Base-by-base conservation (phyloP, 1,284 basidiomycete species). In the Neotropicomus parvogracilis region DNA sequence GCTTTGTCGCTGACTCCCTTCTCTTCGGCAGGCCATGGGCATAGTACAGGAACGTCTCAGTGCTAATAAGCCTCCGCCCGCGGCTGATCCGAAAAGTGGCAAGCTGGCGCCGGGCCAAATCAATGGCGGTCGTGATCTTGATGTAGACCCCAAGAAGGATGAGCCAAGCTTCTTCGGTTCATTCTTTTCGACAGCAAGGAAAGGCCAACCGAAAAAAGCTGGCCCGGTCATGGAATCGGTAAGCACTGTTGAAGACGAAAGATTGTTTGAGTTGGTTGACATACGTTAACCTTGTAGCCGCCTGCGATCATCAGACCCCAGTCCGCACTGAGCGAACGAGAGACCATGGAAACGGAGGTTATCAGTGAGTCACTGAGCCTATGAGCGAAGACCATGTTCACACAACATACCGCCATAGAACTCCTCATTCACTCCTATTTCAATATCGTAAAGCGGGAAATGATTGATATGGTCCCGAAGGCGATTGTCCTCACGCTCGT, bases 381-480 rank as follows among this genome's bases (percentile, higher is more conserved):
- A 8, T 24, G 11, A 9, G 14, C 17, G 2, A 32, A 1, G 38
- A 32, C 19, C 6, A 38, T 36, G 14, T 31, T 46, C 29, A 46
- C 27, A 53, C 10, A 8, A 31, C 29, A n/a, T 40, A 51, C 35
- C 14, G 21, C 26, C 12, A 42, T 60, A 93, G 91, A 94, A 68
- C 77, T 94, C 37, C 81, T 95, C 60, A 95, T 95, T 57, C 80
- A 87, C 65, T 95, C 91, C 5, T 97, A 97, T 74, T 97, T 89
- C 78, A 93, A 95, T 70, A 92, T 97, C 56, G 92, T 97, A 54
- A 98, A 99, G 78, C 88, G 95, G 46, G 95, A 97, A 70, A 94
- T 99, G 86, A 98, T 98, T 65, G 97, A 99, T 71, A 98, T 98
- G 94, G 91, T 99, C 9, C 97, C 97, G 16, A 93, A 95, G 70